phyloP scores from a whole-genome alignment of 139 green algal genomes.

The Pleodorina starrii region DNA sequence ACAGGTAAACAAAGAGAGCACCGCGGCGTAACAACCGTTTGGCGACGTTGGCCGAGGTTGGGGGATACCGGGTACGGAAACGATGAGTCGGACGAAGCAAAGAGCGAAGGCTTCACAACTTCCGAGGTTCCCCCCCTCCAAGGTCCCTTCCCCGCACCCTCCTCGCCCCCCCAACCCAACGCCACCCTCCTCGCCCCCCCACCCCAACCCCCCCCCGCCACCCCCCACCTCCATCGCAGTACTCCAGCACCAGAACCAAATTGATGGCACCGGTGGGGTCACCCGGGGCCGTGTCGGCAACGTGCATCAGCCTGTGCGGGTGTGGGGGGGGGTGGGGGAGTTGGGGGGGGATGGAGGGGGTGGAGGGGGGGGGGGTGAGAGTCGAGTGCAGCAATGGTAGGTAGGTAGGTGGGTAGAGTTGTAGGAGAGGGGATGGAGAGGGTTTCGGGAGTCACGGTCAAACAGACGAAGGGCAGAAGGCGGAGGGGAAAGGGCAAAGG shows the following conservation, averaged over 20 bases:
- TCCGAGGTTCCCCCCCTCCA: no score
- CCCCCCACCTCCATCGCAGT: slow-evolving; percentile 37
- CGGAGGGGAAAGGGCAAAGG: no score
- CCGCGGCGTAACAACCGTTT: no score
- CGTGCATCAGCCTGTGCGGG: slow-evolving; percentile 24
- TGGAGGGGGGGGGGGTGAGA: not conserved
- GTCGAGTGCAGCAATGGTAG: no score
- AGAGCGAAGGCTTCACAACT: no score
- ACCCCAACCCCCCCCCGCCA: not conserved
- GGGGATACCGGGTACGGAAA: no score
- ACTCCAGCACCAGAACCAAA: slow-evolving; percentile 48
- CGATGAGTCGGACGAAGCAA: no score
- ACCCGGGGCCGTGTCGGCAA: slow-evolving; percentile 15
- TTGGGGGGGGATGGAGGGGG: not conserved
- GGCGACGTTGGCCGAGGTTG: no score
- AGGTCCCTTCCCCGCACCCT: not conserved
- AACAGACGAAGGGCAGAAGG: no score
- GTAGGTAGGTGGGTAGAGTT: no score
- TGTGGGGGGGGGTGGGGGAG: not conserved
- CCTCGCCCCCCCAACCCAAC: not conserved
- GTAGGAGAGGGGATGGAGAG: not conserved
- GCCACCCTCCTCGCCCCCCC: not conserved
- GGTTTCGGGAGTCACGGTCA: no score
- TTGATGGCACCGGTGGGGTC: slow-evolving; percentile 41
- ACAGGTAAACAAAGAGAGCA: no score